Conservation (phyloP, 176 grass and related monocot species). For the Cocos nucifera region DNA sequence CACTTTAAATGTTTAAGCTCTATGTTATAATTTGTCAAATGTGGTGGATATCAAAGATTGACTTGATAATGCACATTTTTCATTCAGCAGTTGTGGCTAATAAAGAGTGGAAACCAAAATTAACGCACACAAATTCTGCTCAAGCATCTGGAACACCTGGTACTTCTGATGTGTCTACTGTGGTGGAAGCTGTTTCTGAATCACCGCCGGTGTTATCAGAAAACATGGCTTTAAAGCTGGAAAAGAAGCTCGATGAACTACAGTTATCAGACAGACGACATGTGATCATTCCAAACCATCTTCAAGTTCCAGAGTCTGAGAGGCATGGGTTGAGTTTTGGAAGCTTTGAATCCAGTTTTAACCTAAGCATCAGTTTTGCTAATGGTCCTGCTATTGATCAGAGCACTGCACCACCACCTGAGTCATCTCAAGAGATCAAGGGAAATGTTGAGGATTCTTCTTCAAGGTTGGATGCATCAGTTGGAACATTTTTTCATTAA, state of each 20-base stretch:
- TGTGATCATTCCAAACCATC: conserved; percentile 85
- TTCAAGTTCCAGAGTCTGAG: conserved; percentile 79
- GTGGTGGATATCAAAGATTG: neutral
- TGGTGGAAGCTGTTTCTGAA: conserved; percentile 28
- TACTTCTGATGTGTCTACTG: conserved; percentile 21
- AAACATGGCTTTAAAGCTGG: conserved; percentile 20
- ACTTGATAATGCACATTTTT: conserved; percentile 2
- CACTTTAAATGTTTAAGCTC: neutral
- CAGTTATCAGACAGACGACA: conserved; percentile 51
- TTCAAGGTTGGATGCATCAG: conserved; percentile 34
- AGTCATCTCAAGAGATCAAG: conserved; percentile 29
- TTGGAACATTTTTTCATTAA: neutral
- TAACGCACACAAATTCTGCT: conserved; percentile 29
- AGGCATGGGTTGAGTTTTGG: conserved; percentile 79
- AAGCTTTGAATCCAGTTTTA: conserved; percentile 61
- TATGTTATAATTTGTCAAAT: neutral
- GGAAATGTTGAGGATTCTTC: conserved; percentile 30
- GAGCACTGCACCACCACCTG: conserved; percentile 16
- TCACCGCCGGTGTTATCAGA: conserved; percentile 31
- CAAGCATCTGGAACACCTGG: conserved; percentile 31
- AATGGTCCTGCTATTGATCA: conserved; percentile 37
- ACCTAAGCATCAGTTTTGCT: conserved; percentile 23
- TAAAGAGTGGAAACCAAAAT: conserved; percentile 96
- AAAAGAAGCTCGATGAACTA: conserved; percentile 35
- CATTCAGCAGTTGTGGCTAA: conserved; percentile 42